A percentile compares a stretch with the other conserved stretches of the same genome.
Conservation (phyloP, 805 yeast species). For the Metschnikowia koreensis region DNA sequence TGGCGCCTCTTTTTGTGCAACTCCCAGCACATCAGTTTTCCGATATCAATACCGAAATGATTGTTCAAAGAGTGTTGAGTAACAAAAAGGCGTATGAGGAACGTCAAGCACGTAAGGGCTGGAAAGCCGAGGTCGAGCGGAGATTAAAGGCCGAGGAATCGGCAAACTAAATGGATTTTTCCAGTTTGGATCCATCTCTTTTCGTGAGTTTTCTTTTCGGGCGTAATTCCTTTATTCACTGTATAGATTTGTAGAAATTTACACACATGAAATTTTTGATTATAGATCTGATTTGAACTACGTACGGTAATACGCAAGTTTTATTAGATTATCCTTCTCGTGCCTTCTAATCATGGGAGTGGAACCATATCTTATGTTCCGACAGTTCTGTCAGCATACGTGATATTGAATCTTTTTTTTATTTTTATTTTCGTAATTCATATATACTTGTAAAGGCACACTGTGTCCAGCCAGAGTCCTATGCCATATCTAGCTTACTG, state of each 20-base stretch:
- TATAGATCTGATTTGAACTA: too few species aligned
- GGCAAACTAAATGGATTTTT: background rate
- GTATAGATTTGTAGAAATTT: too few species aligned
- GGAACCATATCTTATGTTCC: too few species aligned
- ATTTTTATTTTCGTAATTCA: background rate
- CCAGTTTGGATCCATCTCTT: background rate
- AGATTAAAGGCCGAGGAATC: constrained; percentile 26
- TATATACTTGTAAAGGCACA: background rate
- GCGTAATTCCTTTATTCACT: too few species aligned
- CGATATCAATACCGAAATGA: constrained; percentile 64
- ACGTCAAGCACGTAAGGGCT: constrained; percentile 84
- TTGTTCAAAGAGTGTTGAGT: constrained; percentile 69
- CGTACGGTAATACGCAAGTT: too few species aligned
- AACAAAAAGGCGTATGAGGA: constrained; percentile 74
- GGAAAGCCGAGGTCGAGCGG: constrained; percentile 56
- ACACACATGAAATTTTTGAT: too few species aligned
- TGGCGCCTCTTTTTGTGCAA: constrained; percentile 37
- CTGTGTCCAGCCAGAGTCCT: background rate
- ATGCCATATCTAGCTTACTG: constrained; percentile 2
- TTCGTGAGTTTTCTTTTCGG: too few species aligned
- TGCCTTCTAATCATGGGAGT: too few species aligned
- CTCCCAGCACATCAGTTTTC: constrained; percentile 58
- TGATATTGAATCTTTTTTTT: too few species aligned
- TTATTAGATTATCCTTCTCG: too few species aligned
- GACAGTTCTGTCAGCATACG: too few species aligned